Evolutionary conservation across 257 asterid species (phyloP).

Genomic region (Capsicum baccatum): DNA sequence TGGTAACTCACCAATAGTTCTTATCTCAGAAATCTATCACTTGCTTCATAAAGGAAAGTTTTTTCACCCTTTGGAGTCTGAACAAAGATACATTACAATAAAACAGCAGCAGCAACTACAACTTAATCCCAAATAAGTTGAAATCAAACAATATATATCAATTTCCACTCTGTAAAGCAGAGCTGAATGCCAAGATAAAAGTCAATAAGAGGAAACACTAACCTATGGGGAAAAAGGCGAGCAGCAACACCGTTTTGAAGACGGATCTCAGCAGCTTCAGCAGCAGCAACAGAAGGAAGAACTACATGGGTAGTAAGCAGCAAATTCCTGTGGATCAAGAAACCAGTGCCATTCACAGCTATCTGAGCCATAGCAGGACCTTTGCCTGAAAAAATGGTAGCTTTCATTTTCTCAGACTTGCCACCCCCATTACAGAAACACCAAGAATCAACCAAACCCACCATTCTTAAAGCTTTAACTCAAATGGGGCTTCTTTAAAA

Average conservation of each 20-base stretch:
- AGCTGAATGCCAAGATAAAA: background rate
- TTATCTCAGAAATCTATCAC: background rate
- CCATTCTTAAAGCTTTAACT: conserved; percentile 49
- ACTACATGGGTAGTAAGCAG: conserved; percentile 87
- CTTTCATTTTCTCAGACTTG: conserved; percentile 89
- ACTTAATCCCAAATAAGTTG: background rate
- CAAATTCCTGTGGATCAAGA: conserved; percentile 92
- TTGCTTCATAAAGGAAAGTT: background rate
- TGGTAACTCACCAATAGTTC: background rate
- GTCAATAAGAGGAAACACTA: conserved; percentile 14
- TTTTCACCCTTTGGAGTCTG: background rate
- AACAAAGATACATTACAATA: background rate
- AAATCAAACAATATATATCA: conserved; percentile 2
- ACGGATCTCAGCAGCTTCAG: conserved; percentile 94
- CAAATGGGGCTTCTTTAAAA: conserved; percentile 17
- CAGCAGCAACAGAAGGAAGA: conserved; percentile 81
- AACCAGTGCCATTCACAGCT: conserved; percentile 71
- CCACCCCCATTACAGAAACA: conserved; percentile 98
- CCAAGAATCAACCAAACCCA: conserved; percentile 84
- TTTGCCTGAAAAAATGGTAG: conserved; percentile 73
- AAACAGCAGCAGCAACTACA: background rate
- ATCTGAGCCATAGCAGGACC: conserved; percentile 80
- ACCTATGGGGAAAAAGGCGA: conserved; percentile 92
- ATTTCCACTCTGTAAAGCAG: background rate
- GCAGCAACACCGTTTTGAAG: conserved; percentile 76